Conservation (phyloP, 805 yeast genomes). For the Barnettozyma siamensis region DNA sequence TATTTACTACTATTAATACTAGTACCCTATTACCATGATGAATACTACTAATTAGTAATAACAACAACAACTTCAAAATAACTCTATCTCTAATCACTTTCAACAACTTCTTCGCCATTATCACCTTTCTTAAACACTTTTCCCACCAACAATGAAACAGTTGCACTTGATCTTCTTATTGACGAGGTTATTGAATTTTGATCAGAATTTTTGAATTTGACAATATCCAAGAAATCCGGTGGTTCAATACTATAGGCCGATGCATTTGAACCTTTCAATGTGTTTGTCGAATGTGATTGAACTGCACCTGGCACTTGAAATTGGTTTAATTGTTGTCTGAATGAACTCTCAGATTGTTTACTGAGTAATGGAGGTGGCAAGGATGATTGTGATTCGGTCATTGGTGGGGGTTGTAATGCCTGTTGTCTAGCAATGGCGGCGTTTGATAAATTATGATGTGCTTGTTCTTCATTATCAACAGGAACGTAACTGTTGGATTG, state of each 20-base stretch:
- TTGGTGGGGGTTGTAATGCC: slow-evolving; percentile 23
- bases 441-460: slow-evolving; percentile 25
- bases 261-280: slow-evolving; percentile 2
- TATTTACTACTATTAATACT: no score
- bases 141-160: slow-evolving; percentile 32
- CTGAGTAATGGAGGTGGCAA: slow-evolving; percentile 13
- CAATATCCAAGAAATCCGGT: slow-evolving; percentile 33
- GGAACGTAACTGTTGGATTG: slow-evolving; percentile 18
- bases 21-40: no score
- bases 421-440: slow-evolving; percentile 42
- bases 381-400: slow-evolving; percentile 15
- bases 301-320: slow-evolving; percentile 5
- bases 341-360: slow-evolving; percentile 21
- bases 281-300: no score
- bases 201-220: slow-evolving; percentile 28
- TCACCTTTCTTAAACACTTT: slow-evolving; percentile 22
- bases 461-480: slow-evolving; percentile 1
- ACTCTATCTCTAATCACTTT: slow-evolving; percentile 11
- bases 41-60: no score
- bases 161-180: slow-evolving; percentile 38
- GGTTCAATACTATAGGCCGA: slow-evolving; percentile 28
- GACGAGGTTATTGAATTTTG: slow-evolving; percentile 28
- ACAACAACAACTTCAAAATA: no score
- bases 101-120: slow-evolving; percentile 22
- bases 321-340: slow-evolving; percentile 18